Evolutionary conservation across 2,329 filamentous ascomycete species (phyloP), one percentile per base, ranked within the genome.

Genomic region (Curvularia sp.): DNA sequence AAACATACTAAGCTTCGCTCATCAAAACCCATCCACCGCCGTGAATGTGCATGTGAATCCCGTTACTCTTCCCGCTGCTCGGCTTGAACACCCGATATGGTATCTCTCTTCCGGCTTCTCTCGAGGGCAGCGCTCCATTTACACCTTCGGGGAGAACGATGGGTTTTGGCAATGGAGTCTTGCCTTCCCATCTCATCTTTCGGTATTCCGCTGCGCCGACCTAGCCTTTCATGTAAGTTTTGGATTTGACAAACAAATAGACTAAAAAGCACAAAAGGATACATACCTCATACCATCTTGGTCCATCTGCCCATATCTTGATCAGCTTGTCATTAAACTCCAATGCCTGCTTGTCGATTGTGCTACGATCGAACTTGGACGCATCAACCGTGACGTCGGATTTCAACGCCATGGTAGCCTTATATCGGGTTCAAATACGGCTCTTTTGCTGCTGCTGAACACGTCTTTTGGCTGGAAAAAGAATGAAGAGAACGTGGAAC

Each of bases 31-130:
- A 82, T 41, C 80, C 80, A 15, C 80, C 80, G 38, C 84, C 85
- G 66, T 88, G 85, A 46, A 87, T 82, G 68, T 87, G 84, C 61
- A 85, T 71, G 64, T 84, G 80, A 1, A 85, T 74, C 0, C 82
- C 83, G 53, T 77, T 79, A 22, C 70, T 67, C 28, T 75, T 72
- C 4, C 78, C 81, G 24, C 79, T 75, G n/a, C 78, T 77, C 0
- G 85, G 84, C 49, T 77, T 78, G 59, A 86, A 82, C 3, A 84
- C 76, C 30, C 84, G 80, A 55, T 81, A 84, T 0, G 84, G 81
- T 13, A 88, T 85, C 7, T 73, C 65, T 33, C 85, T 78, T 3
- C 79, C 81, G 0, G 69, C 15, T 2, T 87, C 84, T 5, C 85
- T 76, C 0, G 84, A 86, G 0, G 84, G 84, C 6, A 88, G 74